These are phyloP conservation scores for Cryoendolithus antarcticus DNA, from an alignment of 2,329 filamentous ascomycete species.

Conservation along the genomic window DNA sequence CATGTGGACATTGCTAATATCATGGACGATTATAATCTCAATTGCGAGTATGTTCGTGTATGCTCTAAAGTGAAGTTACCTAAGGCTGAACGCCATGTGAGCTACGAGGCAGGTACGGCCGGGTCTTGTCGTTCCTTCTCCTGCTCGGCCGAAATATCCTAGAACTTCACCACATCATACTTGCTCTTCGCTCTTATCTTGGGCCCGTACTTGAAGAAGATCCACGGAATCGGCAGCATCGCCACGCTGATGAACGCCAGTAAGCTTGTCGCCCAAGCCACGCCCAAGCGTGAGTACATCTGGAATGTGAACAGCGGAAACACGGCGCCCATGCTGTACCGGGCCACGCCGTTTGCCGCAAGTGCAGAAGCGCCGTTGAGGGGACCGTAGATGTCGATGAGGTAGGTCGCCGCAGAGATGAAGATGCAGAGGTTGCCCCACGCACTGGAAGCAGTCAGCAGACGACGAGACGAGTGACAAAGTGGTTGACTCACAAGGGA, in stretches of 20 bases:
- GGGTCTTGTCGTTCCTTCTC: not conserved
- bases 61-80: no score
- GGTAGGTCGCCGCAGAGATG: constrained; percentile 29
- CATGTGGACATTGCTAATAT: no score
- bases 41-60: no score
- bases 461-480: not conserved
- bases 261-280: constrained; percentile 32
- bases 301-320: constrained; percentile 51
- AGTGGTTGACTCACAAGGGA: constrained; percentile 10
- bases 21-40: no score
- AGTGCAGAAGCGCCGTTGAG: constrained; percentile 45
- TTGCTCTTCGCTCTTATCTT: constrained; percentile 11
- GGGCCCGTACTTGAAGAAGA: constrained; percentile 22
- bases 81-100: no score
- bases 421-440: constrained; percentile 23
- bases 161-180: not conserved
- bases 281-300: constrained; percentile 20
- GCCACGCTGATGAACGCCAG: constrained; percentile 30
- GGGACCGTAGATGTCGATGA: constrained; percentile 44
- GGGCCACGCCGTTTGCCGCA: constrained; percentile 46
- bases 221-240: constrained; percentile 26
- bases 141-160: not conserved
- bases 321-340: constrained; percentile 43
- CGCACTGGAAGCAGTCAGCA: constrained; percentile 4
- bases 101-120: no score